Evolutionary conservation across 495 filamentous ascomycete species (phyloP), one percentile per base, ranked within the genome.

Genomic region (Podospora appendiculata): DNA sequence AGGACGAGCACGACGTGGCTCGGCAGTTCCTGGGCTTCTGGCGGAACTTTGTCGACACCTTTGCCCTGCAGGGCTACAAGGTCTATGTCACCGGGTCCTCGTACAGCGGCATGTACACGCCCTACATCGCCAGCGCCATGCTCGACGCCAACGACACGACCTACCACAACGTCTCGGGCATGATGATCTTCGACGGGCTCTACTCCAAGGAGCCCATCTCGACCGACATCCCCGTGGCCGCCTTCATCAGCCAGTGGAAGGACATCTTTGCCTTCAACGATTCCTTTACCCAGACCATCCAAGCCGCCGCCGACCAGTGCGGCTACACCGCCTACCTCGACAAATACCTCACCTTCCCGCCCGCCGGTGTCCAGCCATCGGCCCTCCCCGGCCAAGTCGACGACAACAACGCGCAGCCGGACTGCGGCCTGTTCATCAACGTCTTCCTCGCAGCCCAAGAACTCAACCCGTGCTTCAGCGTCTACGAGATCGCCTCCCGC

Each of bases 401-500:
- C 43, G 45, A 54, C 32, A 45, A 47, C n/a, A 57, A 68, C 62
- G 44, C 60, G 57, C 66, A 53, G 41, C 55, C 59, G 7, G 76
- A 71, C 33, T 90, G 86, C 64, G 70, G 12, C 17, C 57, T 86
- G 12, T 84, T 77, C 63, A 69, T 78, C 58, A 71, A 80, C 47
- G 60, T 85, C 10, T 84, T 79, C 64, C 70, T 78, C 58, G 74
- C 81, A 39, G 78, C 74, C 0, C 62, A 74, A 6, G 65, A 73
- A 46, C 67, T 86, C 39, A 94, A 94, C 72, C 88, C 89, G 0
- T 93, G 89, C 70, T 92, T 88, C 74, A 82, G 88, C 71, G 74
- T 86, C 18, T 91, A 90, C 67, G 81, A 89, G 53, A 77, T 94
- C 25, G 80, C 82, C 12, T 83, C 81, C 35, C 87, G 81, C 14